Evolutionary conservation across 208 protist genomes (phyloP).

Genomic region (Acanthamoeba culbertsoni): DNA sequence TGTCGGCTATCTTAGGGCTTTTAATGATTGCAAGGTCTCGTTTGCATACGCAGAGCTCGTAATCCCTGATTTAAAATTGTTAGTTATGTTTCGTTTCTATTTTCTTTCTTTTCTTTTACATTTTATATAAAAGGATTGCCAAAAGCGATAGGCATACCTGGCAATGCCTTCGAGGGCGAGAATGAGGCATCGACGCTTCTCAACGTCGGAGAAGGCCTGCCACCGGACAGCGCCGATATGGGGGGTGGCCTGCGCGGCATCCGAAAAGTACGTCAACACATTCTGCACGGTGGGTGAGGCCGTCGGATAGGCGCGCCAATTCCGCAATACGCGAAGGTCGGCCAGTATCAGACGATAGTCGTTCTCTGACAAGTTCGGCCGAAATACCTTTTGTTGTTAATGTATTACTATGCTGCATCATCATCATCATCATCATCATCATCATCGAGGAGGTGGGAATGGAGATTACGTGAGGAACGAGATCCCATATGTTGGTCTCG

Average conservation of each 20-base stretch:
- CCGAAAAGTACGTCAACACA: background rate
- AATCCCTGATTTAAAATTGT: background rate
- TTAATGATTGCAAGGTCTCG: background rate
- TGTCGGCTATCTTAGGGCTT: background rate
- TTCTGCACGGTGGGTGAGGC: background rate
- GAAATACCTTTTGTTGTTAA: background rate
- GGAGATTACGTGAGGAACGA: background rate
- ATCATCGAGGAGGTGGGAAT: background rate
- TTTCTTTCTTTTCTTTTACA: no score
- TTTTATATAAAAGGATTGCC: no score
- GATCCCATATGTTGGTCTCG: background rate
- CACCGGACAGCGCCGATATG: background rate
- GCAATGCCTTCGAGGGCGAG: background rate
- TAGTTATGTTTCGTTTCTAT: no score
- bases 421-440: background rate
- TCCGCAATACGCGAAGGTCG: background rate
- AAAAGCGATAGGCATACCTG: background rate
- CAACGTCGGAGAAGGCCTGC: background rate
- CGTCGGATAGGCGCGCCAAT: background rate
- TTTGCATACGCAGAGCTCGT: background rate
- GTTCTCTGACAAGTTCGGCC: background rate
- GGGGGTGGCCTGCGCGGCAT: background rate
- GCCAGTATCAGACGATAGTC: background rate
- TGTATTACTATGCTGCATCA: background rate
- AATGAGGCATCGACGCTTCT: slow-evolving; percentile 7